These are phyloP conservation scores for Kwoniella pini DNA, from an alignment of 768 basidiomycete species.

Conservation along the genomic window DNA sequence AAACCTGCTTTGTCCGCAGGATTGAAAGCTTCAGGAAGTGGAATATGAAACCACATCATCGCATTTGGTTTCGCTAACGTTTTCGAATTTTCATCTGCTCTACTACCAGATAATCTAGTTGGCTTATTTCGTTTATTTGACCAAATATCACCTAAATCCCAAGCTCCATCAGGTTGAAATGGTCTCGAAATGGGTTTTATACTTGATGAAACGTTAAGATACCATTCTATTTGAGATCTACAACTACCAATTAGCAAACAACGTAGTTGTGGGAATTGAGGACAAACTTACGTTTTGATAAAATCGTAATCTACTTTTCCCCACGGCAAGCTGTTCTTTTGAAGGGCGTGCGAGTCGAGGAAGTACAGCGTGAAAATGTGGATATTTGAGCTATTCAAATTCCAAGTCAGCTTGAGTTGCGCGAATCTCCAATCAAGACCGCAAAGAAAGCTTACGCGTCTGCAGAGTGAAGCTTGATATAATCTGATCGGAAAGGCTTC, in stretches of 20 bases:
- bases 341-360: constrained; percentile 73
- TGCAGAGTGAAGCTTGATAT: constrained; percentile 77
- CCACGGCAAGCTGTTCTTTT: constrained; percentile 60
- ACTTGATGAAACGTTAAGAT: constrained; percentile 71
- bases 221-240: constrained; percentile 86
- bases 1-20: constrained; percentile 67
- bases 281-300: constrained; percentile 64
- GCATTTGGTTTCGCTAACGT: constrained; percentile 87
- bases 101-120: constrained; percentile 56
- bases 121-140: constrained; percentile 2
- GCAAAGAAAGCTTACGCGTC: constrained; percentile 67
- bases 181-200: constrained; percentile 78
- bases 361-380: constrained; percentile 90
- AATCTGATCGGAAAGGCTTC: constrained; percentile 54
- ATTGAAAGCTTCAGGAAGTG: constrained; percentile 74
- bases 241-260: too few species aligned
- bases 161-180: constrained; percentile 72
- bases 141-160: constrained; percentile 71
- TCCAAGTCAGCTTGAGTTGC: not conserved
- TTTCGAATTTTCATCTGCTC: not conserved
- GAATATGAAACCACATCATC: constrained; percentile 97
- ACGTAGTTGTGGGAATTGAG: too few species aligned
- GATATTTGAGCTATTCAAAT: constrained; percentile 67
- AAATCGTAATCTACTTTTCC: constrained; percentile 80
- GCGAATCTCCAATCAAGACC: not conserved